Conservation (phyloP, 2,329 filamentous ascomycete genomes). For the Metarhizium guizhouense region DNA sequence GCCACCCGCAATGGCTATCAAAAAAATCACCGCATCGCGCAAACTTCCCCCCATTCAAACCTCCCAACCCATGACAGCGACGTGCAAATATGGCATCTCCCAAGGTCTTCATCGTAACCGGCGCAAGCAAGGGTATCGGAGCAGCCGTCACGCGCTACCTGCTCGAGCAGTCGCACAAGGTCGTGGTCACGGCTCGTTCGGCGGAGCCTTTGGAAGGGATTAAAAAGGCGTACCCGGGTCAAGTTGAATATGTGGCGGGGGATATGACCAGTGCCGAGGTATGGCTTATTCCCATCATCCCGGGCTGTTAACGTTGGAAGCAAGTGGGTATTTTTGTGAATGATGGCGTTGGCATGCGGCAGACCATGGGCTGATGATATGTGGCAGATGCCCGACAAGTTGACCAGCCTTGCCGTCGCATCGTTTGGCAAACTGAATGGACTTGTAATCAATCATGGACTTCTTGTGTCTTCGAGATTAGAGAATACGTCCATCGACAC, state of each 20-base stretch:
- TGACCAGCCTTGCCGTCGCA: conserved; percentile 55
- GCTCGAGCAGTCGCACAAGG: conserved; percentile 44
- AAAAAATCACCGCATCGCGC: too few species aligned
- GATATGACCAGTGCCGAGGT: conserved; percentile 48
- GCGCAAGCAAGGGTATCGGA: conserved; percentile 55
- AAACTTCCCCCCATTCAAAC: too few species aligned
- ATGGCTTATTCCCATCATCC: conserved; percentile 7
- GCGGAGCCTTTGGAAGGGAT: conserved; percentile 38
- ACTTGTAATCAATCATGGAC: conserved; percentile 81
- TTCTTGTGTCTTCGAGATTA: conserved; percentile 67
- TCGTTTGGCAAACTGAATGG: conserved; percentile 69
- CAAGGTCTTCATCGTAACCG: conserved; percentile 63
- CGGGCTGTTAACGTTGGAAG: background rate
- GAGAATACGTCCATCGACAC: conserved; percentile 58
- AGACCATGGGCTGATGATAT: background rate
- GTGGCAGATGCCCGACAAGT: conserved; percentile 44
- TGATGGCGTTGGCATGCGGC: too few species aligned
- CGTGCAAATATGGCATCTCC: conserved; percentile 18
- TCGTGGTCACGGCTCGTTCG: conserved; percentile 50
- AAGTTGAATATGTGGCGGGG: conserved; percentile 46
- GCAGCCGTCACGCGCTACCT: conserved; percentile 45
- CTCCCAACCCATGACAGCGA: too few species aligned
- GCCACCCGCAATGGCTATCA: too few species aligned
- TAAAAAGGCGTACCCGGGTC: conserved; percentile 39
- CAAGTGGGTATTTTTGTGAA: background rate